Percentiles rank a stretch among this genome's conserved stretches.
phyloP scores from a whole-genome alignment of 2,329 filamentous ascomycete genomes.

The Bipolaris oryzae region DNA sequence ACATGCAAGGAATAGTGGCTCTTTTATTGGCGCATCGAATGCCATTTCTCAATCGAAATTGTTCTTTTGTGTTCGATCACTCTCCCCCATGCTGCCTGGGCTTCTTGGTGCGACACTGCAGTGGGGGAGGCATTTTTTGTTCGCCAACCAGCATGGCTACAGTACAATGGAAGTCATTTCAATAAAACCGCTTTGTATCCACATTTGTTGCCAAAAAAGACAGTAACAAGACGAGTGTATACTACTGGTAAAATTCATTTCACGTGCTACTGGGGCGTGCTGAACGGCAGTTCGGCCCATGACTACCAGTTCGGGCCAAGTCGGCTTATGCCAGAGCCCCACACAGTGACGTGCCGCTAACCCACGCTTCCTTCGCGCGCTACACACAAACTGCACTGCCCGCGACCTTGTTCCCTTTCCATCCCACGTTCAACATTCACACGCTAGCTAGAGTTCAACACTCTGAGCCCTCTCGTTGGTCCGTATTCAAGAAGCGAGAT shows the following conservation, averaged over 20 bases:
- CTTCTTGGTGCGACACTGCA: background rate
- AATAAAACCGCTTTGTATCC: background rate
- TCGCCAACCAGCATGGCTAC: background rate
- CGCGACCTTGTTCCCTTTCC: slow-evolving; percentile 10
- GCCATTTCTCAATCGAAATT: background rate
- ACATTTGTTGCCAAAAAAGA: background rate
- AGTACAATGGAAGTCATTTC: too few relatives aligned
- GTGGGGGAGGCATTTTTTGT: background rate
- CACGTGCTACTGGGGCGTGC: slow-evolving; percentile 1
- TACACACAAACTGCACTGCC: slow-evolving; percentile 3
- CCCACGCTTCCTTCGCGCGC: slow-evolving; percentile 10
- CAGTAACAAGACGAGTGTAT: background rate
- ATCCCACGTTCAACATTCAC: slow-evolving; percentile 32
- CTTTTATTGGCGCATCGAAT: slow-evolving; percentile 5
- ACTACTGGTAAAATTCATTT: background rate
- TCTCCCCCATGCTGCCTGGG: background rate
- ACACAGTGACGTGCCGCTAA: slow-evolving; percentile 17
- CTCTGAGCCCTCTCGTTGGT: slow-evolving; percentile 29
- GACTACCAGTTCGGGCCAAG: slow-evolving; percentile 8
- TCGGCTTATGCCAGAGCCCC: slow-evolving; percentile 7
- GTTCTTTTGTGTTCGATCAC: slow-evolving; percentile 9
- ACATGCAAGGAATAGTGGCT: slow-evolving; percentile 1
- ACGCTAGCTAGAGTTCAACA: slow-evolving; percentile 44
- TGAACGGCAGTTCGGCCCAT: slow-evolving; percentile 9
- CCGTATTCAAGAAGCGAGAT: slow-evolving; percentile 3